Evolutionary conservation across 352 stramenopile species (phyloP).

Genomic region (Globisporangium megalacanthum): DNA sequence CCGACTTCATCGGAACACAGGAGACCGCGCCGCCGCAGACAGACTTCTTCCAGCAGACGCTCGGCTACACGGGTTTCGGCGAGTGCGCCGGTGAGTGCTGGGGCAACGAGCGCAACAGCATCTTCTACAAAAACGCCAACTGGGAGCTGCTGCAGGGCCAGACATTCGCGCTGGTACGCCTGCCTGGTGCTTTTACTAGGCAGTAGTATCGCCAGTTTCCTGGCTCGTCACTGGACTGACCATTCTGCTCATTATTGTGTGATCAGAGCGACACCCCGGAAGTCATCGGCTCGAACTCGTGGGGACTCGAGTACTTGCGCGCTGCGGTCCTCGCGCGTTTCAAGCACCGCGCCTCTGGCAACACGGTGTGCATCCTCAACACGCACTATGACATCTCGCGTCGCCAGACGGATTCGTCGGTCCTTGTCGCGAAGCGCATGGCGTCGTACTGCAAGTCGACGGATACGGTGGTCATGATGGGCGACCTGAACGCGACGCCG

Average conservation of each 20-base stretch:
- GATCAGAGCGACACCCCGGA: slow-evolving; percentile 60
- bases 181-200: too few species aligned
- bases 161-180: slow-evolving; percentile 57
- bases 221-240: neutral
- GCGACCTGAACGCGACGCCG: slow-evolving; percentile 55
- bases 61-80: slow-evolving; percentile 38
- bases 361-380: slow-evolving; percentile 65
- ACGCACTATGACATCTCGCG: slow-evolving; percentile 65
- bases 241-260: neutral
- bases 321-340: slow-evolving; percentile 54
- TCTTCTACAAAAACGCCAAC: slow-evolving; percentile 47
- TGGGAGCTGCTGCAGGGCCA: slow-evolving; percentile 34
- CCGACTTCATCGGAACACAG: slow-evolving; percentile 65
- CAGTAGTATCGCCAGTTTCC: neutral
- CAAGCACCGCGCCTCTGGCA: slow-evolving; percentile 17
- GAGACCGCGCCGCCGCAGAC: slow-evolving; percentile 56
- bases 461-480: slow-evolving; percentile 61
- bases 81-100: slow-evolving; percentile 55
- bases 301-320: slow-evolving; percentile 58
- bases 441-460: slow-evolving; percentile 27
- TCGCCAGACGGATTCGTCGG: slow-evolving; percentile 47
- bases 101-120: slow-evolving; percentile 59
- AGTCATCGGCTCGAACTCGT: slow-evolving; percentile 49
- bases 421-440: slow-evolving; percentile 43
- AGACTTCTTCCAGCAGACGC: slow-evolving; percentile 33